phyloP scores from a whole-genome alignment of 73 alveolate species.

The Tetrahymena elliotti region DNA sequence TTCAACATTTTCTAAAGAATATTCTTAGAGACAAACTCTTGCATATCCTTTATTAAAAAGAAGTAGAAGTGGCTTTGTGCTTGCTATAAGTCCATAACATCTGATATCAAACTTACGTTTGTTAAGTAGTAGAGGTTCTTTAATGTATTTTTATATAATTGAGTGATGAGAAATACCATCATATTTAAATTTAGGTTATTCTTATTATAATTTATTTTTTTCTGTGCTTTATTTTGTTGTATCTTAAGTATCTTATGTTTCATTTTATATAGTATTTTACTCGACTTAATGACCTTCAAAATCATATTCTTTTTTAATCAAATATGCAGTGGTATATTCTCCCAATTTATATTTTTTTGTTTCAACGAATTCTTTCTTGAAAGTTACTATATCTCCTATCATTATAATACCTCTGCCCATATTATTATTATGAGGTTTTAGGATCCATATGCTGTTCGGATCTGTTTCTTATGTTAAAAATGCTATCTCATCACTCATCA shows the following conservation, averaged over 20 bases:
- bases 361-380: slow-evolving; percentile 38
- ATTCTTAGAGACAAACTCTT: slow-evolving; percentile 49
- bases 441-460: slow-evolving; percentile 50
- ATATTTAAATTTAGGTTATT: slow-evolving; percentile 40
- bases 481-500: slow-evolving; percentile 50
- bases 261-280: slow-evolving; percentile 1
- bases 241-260: neutral
- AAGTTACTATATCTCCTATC: slow-evolving; percentile 39
- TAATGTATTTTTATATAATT: slow-evolving; percentile 74
- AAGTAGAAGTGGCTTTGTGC: slow-evolving; percentile 65
- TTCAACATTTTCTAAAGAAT: slow-evolving; percentile 44
- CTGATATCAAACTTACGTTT: slow-evolving; percentile 85
- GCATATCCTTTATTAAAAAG: slow-evolving; percentile 58
- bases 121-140: slow-evolving; percentile 68
- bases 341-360: slow-evolving; percentile 20
- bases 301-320: slow-evolving; percentile 5
- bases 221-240: neutral
- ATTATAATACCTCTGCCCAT: slow-evolving; percentile 64
- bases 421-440: slow-evolving; percentile 56
- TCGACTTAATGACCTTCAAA: neutral
- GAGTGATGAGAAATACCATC: slow-evolving; percentile 30
- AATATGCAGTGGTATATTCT: slow-evolving; percentile 32
- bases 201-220: neutral
- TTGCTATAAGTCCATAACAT: slow-evolving; percentile 63
- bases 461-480: slow-evolving; percentile 46